Percentiles rank a stretch among this genome's conserved stretches.
phyloP scores from a whole-genome alignment of 768 basidiomycete genomes.

The Tephrocybe sp. region DNA sequence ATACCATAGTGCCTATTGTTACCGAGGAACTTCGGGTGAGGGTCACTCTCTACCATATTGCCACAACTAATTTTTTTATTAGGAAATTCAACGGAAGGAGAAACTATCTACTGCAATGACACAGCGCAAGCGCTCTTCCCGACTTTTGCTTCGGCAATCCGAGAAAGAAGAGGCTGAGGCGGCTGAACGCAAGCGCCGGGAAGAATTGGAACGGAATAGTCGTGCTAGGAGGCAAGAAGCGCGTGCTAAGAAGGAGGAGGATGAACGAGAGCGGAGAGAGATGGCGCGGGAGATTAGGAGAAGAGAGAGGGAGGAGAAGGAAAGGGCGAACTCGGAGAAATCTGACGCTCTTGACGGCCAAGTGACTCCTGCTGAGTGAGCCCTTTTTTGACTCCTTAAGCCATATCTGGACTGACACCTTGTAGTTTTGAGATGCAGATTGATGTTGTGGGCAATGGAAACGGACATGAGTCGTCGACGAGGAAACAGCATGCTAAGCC shows the following conservation, averaged over 20 bases:
- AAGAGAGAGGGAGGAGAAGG: conserved; percentile 50
- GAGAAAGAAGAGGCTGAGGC: conserved; percentile 74
- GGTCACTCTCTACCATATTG: conserved; percentile 2
- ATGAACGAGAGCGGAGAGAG: conserved; percentile 54
- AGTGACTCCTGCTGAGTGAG: conserved; percentile 13
- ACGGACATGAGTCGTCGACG: not conserved
- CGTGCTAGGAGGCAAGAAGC: conserved; percentile 61
- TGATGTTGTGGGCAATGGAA: conserved; percentile 6
- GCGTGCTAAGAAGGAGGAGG: conserved; percentile 57
- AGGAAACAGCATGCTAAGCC: conserved; percentile 5
- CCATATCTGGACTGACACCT: not conserved
- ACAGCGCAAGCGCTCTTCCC: conserved; percentile 89
- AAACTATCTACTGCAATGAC: conserved; percentile 73
- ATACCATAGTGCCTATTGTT: conserved; percentile 70
- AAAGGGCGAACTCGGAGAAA: conserved; percentile 32
- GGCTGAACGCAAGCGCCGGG: conserved; percentile 57
- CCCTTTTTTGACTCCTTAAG: not conserved
- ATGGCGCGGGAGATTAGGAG: conserved; percentile 56
- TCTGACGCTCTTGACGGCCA: conserved; percentile 20
- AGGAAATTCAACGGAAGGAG: conserved; percentile 66
- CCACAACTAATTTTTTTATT: conserved; percentile 5
- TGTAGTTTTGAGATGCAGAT: conserved; percentile 5
- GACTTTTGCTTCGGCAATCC: conserved; percentile 78
- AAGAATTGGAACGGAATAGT: conserved; percentile 68
- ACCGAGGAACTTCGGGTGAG: conserved; percentile 66